Percentiles rank a stretch among this genome's conserved stretches.
These are phyloP conservation scores for Diaporthe velutina DNA, from an alignment of 2,329 filamentous ascomycete species.

Conservation along the genomic window DNA sequence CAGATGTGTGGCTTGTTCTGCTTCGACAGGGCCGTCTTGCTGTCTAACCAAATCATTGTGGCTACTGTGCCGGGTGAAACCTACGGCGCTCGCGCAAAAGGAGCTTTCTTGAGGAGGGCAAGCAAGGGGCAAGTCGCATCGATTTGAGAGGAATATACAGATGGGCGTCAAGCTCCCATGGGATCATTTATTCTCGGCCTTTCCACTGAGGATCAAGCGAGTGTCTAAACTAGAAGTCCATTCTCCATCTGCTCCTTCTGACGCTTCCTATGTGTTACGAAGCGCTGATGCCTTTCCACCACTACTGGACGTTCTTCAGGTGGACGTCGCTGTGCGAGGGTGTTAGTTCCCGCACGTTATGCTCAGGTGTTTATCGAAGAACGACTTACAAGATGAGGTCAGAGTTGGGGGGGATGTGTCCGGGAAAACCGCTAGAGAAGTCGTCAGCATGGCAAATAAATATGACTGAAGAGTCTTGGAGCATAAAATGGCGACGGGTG, in stretches of 20 bases:
- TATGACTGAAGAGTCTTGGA: neutral
- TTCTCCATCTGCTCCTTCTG: neutral
- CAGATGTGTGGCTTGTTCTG: no score
- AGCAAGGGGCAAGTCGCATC: neutral
- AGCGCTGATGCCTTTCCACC: neutral
- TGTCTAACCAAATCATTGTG: neutral
- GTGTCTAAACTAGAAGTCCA: conserved; percentile 17
- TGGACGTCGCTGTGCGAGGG: conserved; percentile 47
- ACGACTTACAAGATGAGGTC: conserved; percentile 85
- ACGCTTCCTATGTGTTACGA: neutral
- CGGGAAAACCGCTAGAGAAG: conserved; percentile 77
- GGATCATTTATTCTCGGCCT: conserved; percentile 7
- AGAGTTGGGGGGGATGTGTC: conserved; percentile 80
- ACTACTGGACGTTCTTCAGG: conserved; percentile 49
- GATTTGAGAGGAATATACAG: neutral
- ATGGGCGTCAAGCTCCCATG: conserved; percentile 2
- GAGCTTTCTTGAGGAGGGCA: neutral
- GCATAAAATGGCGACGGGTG: neutral
- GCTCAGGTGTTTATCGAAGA: neutral
- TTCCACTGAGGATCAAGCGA: conserved; percentile 18
- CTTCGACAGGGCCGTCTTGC: neutral
- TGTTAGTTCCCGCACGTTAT: conserved; percentile 40
- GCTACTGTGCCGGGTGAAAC: neutral
- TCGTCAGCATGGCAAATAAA: conserved; percentile 41
- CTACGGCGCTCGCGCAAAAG: neutral